A percentile compares a stretch with the other conserved stretches of the same genome.
Evolutionary conservation across 192 early-diverging fungal genomes (phyloP).

Genomic region (Umbelopsis vinacea): DNA sequence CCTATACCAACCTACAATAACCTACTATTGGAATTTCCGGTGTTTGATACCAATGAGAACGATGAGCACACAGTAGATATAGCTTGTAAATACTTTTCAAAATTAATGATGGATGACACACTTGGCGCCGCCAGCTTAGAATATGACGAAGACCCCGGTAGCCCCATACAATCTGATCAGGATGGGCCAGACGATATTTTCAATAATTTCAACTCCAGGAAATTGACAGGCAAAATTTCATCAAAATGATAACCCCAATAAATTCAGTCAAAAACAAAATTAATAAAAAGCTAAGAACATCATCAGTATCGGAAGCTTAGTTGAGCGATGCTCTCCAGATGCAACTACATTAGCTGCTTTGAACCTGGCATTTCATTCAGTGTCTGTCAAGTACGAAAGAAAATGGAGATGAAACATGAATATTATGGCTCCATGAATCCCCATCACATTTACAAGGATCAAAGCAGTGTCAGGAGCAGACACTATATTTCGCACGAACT

Average conservation of each 20-base stretch:
- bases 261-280: neutral
- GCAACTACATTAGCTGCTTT: too few relatives aligned
- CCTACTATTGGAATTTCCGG: neutral
- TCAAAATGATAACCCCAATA: neutral
- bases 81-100: conserved; percentile 15
- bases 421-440: too few relatives aligned
- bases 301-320: too few relatives aligned
- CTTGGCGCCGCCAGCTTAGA: neutral
- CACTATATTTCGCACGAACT: too few relatives aligned
- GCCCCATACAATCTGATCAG: neutral
- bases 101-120: conserved; percentile 15
- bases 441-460: too few relatives aligned
- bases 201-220: neutral
- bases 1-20: neutral
- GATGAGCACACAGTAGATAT: neutral
- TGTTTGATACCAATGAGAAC: neutral
- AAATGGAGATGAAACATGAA: too few relatives aligned
- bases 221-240: neutral
- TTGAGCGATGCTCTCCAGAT: too few relatives aligned
- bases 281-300: neutral
- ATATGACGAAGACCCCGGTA: neutral
- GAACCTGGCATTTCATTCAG: too few relatives aligned
- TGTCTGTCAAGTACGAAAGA: too few relatives aligned
- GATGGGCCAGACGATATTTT: conserved; percentile 4
- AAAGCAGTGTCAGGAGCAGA: too few relatives aligned